Evolutionary conservation across 2,329 filamentous ascomycete species (phyloP).

Genomic region (Botrytis cinerea): DNA sequence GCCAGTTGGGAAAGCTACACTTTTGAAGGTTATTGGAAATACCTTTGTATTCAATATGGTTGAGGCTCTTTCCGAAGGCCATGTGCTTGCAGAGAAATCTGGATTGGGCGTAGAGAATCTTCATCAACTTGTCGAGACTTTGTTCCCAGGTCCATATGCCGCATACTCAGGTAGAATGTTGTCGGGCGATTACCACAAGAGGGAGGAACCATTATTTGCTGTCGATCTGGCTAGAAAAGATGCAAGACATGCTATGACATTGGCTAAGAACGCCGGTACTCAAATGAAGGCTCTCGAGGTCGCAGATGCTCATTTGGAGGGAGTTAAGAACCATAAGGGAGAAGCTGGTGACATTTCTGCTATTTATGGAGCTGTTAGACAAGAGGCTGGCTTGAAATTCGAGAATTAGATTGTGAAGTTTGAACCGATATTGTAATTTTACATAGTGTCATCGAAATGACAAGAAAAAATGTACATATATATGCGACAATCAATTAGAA

Average conservation of each 20-base stretch:
- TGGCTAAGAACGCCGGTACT: constrained; percentile 65
- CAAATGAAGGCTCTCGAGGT: constrained; percentile 66
- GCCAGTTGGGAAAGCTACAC: constrained; percentile 64
- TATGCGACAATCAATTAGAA: not conserved
- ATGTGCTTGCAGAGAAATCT: constrained; percentile 77
- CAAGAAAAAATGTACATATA: not conserved
- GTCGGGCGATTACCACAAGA: constrained; percentile 72
- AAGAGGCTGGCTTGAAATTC: constrained; percentile 73
- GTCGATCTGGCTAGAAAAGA: constrained; percentile 85
- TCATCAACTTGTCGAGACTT: constrained; percentile 67
- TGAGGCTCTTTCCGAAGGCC: constrained; percentile 75
- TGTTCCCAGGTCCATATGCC: constrained; percentile 76
- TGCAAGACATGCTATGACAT: constrained; percentile 67
- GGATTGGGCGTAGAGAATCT: constrained; percentile 72
- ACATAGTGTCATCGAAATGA: not conserved
- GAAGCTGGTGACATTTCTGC: constrained; percentile 75
- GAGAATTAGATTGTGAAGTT: constrained; percentile 54
- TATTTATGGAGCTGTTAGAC: constrained; percentile 78
- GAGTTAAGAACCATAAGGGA: constrained; percentile 69
- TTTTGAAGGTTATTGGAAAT: constrained; percentile 82
- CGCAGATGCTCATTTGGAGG: constrained; percentile 66
- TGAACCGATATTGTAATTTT: not conserved
- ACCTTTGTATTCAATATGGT: constrained; percentile 76
- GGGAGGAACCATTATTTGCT: constrained; percentile 77
- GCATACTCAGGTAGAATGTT: constrained; percentile 76